Evolutionary conservation across 257 asterid species (phyloP), one percentile per base, ranked within the genome.

Genomic region (Parsonsia alboflavescens): DNA sequence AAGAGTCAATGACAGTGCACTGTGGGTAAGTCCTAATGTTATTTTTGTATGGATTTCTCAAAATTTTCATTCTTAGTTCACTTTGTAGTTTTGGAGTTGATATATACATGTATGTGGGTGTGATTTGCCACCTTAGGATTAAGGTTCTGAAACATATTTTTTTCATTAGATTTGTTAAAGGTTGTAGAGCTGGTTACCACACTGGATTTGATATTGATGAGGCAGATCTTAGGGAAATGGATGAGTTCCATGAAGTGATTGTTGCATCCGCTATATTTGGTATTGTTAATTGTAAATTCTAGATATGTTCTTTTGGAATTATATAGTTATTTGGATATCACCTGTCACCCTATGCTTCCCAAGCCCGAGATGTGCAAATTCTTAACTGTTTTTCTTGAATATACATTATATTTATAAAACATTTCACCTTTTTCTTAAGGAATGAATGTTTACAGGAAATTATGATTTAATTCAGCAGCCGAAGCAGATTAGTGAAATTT

Each of bases 191-290:
- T 77, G 97, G 99, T 80, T 79, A 86, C 76, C 80, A 56, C 74
- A 94, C 97, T 70, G 97, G 89, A 68, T 94, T 92, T 83, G 95
- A 92, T 85, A 90, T 92, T 77, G 96, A 90, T 75, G 90, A 81
- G 73, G 85, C 86, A 33, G 99, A 90, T 85, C 93, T 86, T 65
- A 84, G 75, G 80, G 80, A 89, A 86, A 81, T 92, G 88, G 89
- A 85, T 78, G 86, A 87, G 82, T 85, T 77, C 82, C 91, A 88
- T 69, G 97, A 92, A 52, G 92, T 91, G 80, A 87, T 94, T 84
- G 97, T 94, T 74, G 97, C 97, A 80, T 95, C 99, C 52, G 99
- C 99, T 76, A 87, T 95, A 89, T 95, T 92, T 84, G 99, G 99
- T 92, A 94, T 58, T 56, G 79, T 77, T 68, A 72, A 75, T 46